phyloP scores from a whole-genome alignment of 345 rosid genomes.

The Linum usitatissimum region DNA sequence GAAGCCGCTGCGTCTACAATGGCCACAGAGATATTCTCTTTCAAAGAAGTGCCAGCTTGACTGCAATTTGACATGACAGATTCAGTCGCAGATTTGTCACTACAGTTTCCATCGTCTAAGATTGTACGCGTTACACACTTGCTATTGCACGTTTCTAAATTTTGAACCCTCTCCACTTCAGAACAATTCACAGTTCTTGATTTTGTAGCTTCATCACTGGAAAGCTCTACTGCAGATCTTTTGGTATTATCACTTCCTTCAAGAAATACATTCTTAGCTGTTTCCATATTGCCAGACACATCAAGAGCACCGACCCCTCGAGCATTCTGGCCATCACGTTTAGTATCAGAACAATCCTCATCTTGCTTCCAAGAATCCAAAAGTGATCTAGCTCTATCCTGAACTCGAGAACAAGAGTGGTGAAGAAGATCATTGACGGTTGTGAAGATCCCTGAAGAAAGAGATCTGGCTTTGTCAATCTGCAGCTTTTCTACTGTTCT shows the following conservation, averaged over 20 bases:
- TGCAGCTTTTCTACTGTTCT: slow-evolving; percentile 64
- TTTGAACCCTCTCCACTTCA: neutral
- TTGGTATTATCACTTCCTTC: slow-evolving; percentile 17
- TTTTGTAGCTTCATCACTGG: neutral
- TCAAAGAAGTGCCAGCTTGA: slow-evolving; percentile 29
- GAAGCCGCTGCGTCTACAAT: slow-evolving; percentile 21
- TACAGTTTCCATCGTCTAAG: neutral
- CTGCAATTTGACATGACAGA: slow-evolving; percentile 30
- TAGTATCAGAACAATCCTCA: slow-evolving; percentile 18
- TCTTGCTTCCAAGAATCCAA: slow-evolving; percentile 49
- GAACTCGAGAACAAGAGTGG: slow-evolving; percentile 50
- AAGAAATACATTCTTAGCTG: slow-evolving; percentile 26
- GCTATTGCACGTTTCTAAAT: neutral
- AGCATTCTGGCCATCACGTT: slow-evolving; percentile 21
- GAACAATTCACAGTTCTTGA: neutral
- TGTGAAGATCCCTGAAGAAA: slow-evolving; percentile 67
- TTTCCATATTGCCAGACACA: slow-evolving; percentile 17
- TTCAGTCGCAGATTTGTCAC: slow-evolving; percentile 21
- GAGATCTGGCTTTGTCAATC: slow-evolving; percentile 44
- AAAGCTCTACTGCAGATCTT: neutral
- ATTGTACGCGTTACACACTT: neutral
- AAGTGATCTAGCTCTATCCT: slow-evolving; percentile 57
- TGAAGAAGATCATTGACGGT: slow-evolving; percentile 58
- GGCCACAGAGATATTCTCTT: slow-evolving; percentile 22
- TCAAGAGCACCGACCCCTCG: slow-evolving; percentile 19